Conservation (phyloP, 306 rosid genomes). For the Trifolium subterraneum region DNA sequence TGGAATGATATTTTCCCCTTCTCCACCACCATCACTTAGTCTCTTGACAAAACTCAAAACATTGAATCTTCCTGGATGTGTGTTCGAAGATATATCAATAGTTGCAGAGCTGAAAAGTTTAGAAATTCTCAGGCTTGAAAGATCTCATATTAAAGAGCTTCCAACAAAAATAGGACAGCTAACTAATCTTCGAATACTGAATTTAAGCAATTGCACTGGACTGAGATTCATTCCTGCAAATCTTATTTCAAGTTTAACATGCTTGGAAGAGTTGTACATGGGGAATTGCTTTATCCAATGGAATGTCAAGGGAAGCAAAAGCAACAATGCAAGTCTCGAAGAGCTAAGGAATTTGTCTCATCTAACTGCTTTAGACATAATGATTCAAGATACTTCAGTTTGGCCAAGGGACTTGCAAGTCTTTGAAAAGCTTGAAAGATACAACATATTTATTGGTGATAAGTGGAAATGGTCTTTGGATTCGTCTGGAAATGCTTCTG, state of each 20-base stretch:
- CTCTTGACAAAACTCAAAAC: slow-evolving; percentile 1
- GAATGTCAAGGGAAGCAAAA: not conserved
- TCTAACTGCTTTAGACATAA: not conserved
- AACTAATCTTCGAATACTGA: not conserved
- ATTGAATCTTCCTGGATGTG: not conserved
- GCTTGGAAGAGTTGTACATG: not conserved
- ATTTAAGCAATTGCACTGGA: not conserved
- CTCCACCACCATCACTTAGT: not conserved
- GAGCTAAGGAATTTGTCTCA: not conserved
- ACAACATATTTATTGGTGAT: slow-evolving; percentile 1
- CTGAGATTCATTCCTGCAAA: not conserved
- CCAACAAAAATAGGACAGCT: slow-evolving; percentile 4
- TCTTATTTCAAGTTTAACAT: not conserved
- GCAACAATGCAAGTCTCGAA: not conserved
- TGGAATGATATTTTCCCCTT: not conserved
- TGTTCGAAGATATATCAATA: not conserved
- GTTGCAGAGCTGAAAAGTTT: slow-evolving; percentile 11
- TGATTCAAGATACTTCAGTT: not conserved
- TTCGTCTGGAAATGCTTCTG: not conserved
- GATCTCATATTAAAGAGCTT: not conserved
- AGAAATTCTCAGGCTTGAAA: slow-evolving; percentile 18
- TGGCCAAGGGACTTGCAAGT: not conserved
- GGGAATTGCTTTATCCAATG: not conserved
- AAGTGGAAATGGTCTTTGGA: not conserved
- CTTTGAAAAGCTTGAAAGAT: slow-evolving; percentile 14